These are phyloP conservation scores for Begonia loranthoides DNA, from an alignment of 306 rosid genomes.

Conservation along the genomic window DNA sequence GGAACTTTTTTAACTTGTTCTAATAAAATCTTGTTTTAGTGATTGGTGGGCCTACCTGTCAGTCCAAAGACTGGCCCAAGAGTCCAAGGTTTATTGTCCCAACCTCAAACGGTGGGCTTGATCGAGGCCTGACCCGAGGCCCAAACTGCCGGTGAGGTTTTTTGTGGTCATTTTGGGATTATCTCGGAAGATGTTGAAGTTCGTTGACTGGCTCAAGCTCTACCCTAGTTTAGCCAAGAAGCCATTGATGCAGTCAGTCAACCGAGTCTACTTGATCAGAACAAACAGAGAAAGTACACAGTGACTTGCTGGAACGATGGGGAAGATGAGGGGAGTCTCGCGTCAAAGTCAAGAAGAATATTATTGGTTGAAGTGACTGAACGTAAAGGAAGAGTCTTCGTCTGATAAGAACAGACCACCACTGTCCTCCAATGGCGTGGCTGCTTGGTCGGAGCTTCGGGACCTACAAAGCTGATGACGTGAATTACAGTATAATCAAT, in stretches of 20 bases:
- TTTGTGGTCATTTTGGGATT: too few species aligned
- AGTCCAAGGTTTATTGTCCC: too few species aligned
- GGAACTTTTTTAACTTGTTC: too few species aligned
- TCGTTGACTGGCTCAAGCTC: not conserved
- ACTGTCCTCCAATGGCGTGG: constrained; percentile 13
- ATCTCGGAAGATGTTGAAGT: too few species aligned
- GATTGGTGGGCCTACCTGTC: too few species aligned
- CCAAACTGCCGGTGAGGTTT: too few species aligned
- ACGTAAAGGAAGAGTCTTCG: constrained; percentile 22
- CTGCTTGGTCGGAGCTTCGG: constrained; percentile 54
- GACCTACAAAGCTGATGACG: constrained; percentile 9
- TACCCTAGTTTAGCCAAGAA: constrained; percentile 46
- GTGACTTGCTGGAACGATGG: constrained; percentile 11
- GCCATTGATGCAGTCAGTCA: constrained; percentile 25
- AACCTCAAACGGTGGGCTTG: too few species aligned
- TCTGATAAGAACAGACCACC: constrained; percentile 15
- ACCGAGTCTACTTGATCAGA: constrained; percentile 12
- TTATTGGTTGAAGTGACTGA: constrained; percentile 23
- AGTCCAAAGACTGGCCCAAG: too few species aligned
- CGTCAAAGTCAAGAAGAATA: constrained; percentile 30
- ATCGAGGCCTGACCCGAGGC: too few species aligned
- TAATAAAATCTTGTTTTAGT: too few species aligned
- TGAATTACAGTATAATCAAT: too few species aligned
- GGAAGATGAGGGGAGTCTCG: constrained; percentile 29
- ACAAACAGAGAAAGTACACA: constrained; percentile 13